These are phyloP conservation scores for Allium sativum DNA, from an alignment of 106 monocot genomes.

Conservation along the genomic window DNA sequence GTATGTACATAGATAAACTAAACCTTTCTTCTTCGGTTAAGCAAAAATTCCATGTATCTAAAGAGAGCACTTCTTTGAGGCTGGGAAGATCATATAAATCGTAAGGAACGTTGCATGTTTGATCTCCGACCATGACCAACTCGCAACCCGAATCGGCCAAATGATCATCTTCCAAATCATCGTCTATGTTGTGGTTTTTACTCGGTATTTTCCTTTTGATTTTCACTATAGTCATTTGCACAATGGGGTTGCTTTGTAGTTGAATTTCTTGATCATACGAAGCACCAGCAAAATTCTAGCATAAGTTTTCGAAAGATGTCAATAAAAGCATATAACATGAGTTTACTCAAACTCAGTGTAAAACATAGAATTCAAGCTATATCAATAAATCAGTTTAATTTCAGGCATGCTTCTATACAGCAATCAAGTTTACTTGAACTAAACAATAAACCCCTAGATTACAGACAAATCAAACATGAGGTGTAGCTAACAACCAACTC, in stretches of 20 bases:
- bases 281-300: neutral
- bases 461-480: too few species aligned
- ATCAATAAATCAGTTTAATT: too few species aligned
- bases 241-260: slow-evolving; percentile 15
- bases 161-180: slow-evolving; percentile 40
- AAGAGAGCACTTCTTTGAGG: slow-evolving; percentile 59
- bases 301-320: too few species aligned
- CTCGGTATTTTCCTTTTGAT: slow-evolving; percentile 27
- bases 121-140: slow-evolving; percentile 34
- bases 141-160: slow-evolving; percentile 48
- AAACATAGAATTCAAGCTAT: too few species aligned
- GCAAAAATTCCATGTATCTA: slow-evolving; percentile 73
- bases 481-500: too few species aligned
- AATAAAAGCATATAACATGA: too few species aligned
- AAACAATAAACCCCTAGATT: too few species aligned
- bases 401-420: too few species aligned
- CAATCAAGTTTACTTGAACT: too few species aligned
- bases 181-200: slow-evolving; percentile 1
- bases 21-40: slow-evolving; percentile 81
- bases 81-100: slow-evolving; percentile 57
- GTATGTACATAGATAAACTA: slow-evolving; percentile 53
- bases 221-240: slow-evolving; percentile 54
- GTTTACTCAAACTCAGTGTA: too few species aligned
- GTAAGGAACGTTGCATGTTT: slow-evolving; percentile 55
- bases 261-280: neutral